Percentiles rank a stretch among this genome's conserved stretches.
Conservation (phyloP, 1,284 basidiomycete species). For the Jaminaea rosea region DNA sequence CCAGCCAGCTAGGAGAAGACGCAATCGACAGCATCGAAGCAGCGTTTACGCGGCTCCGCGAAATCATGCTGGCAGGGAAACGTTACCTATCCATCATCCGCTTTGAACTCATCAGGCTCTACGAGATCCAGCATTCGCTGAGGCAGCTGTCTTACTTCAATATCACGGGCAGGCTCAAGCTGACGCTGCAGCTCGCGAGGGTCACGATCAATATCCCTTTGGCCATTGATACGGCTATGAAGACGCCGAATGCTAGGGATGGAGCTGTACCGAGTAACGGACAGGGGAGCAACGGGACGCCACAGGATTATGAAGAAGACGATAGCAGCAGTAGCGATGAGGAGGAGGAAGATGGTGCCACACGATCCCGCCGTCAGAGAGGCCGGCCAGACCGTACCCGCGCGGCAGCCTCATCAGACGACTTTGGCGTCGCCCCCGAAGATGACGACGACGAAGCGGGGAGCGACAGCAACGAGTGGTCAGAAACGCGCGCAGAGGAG, state of each 20-base stretch:
- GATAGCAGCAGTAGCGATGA: constrained; percentile 14
- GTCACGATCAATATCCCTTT: constrained; percentile 69
- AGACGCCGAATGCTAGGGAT: constrained; percentile 15
- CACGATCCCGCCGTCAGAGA: background rate
- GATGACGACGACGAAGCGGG: constrained; percentile 2
- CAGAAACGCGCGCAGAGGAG: background rate
- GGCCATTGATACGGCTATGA: constrained; percentile 63
- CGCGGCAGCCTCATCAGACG: background rate
- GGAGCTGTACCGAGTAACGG: background rate
- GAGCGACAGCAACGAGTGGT: background rate
- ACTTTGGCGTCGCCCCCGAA: constrained; percentile 1
- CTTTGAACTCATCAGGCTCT: constrained; percentile 61
- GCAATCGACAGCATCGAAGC: constrained; percentile 47
- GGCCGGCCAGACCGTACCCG: background rate
- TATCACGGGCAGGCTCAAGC: constrained; percentile 63
- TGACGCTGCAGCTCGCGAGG: constrained; percentile 69
- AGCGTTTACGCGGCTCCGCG: constrained; percentile 42
- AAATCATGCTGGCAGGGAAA: constrained; percentile 55
- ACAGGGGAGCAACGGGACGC: constrained; percentile 7
- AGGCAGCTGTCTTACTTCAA: constrained; percentile 67
- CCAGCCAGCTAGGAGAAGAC: constrained; percentile 46
- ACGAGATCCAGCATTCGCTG: constrained; percentile 69
- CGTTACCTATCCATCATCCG: constrained; percentile 67
- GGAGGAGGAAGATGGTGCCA: constrained; percentile 3
- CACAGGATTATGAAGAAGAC: constrained; percentile 16